A percentile compares a stretch with the other conserved stretches of the same genome.
These are phyloP conservation scores for Taxillus chinensis DNA, from an alignment of 164 flowering plant species.

Conservation along the genomic window DNA sequence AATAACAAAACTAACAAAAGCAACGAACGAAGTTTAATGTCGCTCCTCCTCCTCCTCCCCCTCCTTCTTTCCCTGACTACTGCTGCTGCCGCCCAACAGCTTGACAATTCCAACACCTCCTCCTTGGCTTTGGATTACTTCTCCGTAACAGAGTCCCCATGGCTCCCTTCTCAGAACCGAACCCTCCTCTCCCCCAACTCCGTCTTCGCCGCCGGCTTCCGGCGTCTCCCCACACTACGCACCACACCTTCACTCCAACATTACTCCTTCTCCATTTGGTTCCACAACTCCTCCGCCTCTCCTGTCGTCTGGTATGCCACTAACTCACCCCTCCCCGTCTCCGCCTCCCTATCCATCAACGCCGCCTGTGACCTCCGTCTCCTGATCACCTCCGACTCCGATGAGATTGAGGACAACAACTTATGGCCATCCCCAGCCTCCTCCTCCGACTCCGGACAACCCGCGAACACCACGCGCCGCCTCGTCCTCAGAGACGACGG, in stretches of 20 bases:
- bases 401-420: conserved; percentile 3
- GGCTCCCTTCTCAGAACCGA: conserved; percentile 36
- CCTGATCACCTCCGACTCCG: conserved; percentile 6
- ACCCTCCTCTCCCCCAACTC: conserved; percentile 45
- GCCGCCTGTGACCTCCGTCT: conserved; percentile 33
- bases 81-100: conserved; percentile 10
- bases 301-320: conserved; percentile 43
- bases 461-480: conserved; percentile 7
- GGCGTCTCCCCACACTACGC: conserved; percentile 9
- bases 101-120: conserved; percentile 13
- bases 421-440: conserved; percentile 13
- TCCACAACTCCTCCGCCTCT: conserved; percentile 13
- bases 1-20: too few species aligned
- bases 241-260: conserved; percentile 14
- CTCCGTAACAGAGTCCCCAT: conserved; percentile 33
- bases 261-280: conserved; percentile 58
- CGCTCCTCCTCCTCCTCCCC: conserved; percentile 10
- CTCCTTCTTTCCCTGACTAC: conserved; percentile 10
- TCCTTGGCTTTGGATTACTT: conserved; percentile 23
- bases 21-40: not conserved
- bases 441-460: not conserved
- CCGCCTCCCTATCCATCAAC: conserved; percentile 29
- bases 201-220: conserved; percentile 64
- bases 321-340: conserved; percentile 16
- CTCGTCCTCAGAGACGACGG: conserved; percentile 31